phyloP scores from a whole-genome alignment of 306 rosid genomes.

The Canavalia ensiformis region DNA sequence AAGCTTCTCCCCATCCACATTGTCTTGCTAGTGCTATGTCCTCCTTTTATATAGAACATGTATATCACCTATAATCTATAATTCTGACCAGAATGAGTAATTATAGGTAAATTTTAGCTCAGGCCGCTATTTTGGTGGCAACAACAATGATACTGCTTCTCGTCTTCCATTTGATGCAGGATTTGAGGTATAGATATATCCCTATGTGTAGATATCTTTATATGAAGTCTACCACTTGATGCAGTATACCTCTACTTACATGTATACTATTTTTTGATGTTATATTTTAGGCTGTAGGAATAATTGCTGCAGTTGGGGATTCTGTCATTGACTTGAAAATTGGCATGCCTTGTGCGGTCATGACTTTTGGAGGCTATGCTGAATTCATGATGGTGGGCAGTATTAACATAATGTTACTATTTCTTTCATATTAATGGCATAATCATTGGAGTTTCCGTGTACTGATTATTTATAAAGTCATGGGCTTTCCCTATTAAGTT shows the following conservation, averaged over 20 bases:
- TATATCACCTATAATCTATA: conserved; percentile 15
- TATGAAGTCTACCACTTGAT: conserved; percentile 31
- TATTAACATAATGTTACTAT: conserved; percentile 29
- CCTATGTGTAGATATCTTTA: conserved; percentile 23
- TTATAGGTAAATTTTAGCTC: conserved; percentile 97
- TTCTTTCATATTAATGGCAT: conserved; percentile 29
- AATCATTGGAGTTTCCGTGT: conserved; percentile 12
- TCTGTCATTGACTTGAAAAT: conserved; percentile 73
- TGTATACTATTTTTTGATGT: conserved; percentile 34
- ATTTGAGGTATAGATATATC: conserved; percentile 75
- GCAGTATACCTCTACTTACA: conserved; percentile 37
- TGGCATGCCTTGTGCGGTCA: conserved; percentile 90
- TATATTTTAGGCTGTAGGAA: conserved; percentile 82
- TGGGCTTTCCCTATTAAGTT: conserved; percentile 12
- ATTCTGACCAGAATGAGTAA: conserved; percentile 49
- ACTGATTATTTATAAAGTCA: neutral
- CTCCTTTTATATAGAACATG: conserved; percentile 32
- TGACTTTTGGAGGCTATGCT: conserved; percentile 95
- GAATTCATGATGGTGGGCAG: conserved; percentile 70
- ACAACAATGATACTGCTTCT: conserved; percentile 58
- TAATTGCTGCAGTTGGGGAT: conserved; percentile 89
- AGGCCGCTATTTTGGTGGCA: conserved; percentile 83
- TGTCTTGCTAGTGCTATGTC: conserved; percentile 12
- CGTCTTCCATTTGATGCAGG: conserved; percentile 97
- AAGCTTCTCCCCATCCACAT: neutral